Percentiles rank a stretch among this genome's conserved stretches.
These are phyloP conservation scores for Pleurotus ostreatus DNA, from an alignment of 768 basidiomycete species.

Conservation along the genomic window DNA sequence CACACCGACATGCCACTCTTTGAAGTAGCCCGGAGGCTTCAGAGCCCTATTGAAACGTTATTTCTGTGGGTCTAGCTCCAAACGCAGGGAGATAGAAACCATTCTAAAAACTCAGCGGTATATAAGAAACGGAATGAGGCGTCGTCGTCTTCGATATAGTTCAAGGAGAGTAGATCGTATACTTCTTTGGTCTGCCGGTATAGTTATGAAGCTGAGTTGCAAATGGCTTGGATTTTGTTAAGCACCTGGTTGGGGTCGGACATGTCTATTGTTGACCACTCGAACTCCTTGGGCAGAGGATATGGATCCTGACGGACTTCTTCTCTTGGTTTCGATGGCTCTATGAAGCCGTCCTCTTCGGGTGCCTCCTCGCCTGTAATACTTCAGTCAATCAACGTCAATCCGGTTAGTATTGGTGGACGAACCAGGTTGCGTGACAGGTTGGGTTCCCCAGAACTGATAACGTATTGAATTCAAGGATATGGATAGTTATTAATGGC, in stretches of 20 bases:
- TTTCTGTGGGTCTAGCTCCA: neutral
- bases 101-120: constrained; percentile 88
- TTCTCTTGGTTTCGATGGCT: constrained; percentile 68
- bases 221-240: too few relatives aligned
- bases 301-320: constrained; percentile 89
- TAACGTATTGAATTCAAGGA: constrained; percentile 4
- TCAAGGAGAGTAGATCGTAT: constrained; percentile 83
- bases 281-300: constrained; percentile 87
- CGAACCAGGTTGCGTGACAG: constrained; percentile 84
- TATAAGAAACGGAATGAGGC: constrained; percentile 98
- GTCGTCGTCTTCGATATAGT: constrained; percentile 96
- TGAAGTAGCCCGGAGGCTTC: constrained; percentile 87
- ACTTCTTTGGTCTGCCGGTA: constrained; percentile 76
- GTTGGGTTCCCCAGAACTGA: constrained; percentile 97
- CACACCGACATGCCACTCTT: constrained; percentile 96
- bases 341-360: constrained; percentile 82
- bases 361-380: constrained; percentile 57
- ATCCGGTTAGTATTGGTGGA: neutral
- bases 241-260: constrained; percentile 67
- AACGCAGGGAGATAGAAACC: constrained; percentile 42
- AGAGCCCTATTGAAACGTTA: constrained; percentile 63
- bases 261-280: constrained; percentile 85
- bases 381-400: neutral
- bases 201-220: neutral
- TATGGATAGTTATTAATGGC: constrained; percentile 13